phyloP scores from a whole-genome alignment of 2,329 filamentous ascomycete genomes.

The Tolypocladium paradoxum region DNA sequence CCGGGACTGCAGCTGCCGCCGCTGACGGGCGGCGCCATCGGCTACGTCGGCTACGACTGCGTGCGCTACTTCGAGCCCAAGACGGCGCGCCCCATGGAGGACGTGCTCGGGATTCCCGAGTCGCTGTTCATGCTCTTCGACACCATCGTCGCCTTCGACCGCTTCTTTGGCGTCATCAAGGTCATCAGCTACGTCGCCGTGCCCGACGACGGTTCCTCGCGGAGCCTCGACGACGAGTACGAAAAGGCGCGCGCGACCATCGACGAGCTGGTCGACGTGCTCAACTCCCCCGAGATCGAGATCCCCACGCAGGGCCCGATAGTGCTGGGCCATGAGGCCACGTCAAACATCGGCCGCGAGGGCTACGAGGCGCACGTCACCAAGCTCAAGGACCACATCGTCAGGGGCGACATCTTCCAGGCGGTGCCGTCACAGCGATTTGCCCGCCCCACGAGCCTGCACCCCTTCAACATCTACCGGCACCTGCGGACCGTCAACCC shows the following conservation, averaged over 20 bases:
- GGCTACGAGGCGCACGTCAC: slow-evolving; percentile 91
- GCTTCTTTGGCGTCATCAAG: slow-evolving; percentile 87
- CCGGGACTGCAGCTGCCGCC: slow-evolving; percentile 76
- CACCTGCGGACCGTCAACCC: slow-evolving; percentile 96
- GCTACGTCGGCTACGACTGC: slow-evolving; percentile 96
- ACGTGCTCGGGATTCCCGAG: slow-evolving; percentile 82
- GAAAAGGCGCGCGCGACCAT: slow-evolving; percentile 54
- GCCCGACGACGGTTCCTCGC: slow-evolving; percentile 34
- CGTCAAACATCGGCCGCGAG: slow-evolving; percentile 77
- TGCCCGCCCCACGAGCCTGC: slow-evolving; percentile 75
- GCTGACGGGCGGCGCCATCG: slow-evolving; percentile 84
- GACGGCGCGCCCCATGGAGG: slow-evolving; percentile 80
- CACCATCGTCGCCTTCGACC: slow-evolving; percentile 87
- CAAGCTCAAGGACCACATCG: slow-evolving; percentile 80
- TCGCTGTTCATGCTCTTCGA: slow-evolving; percentile 96
- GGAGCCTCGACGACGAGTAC: slow-evolving; percentile 51
- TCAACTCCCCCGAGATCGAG: slow-evolving; percentile 65
- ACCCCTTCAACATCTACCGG: slow-evolving; percentile 97
- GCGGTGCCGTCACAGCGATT: slow-evolving; percentile 92
- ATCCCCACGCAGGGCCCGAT: slow-evolving; percentile 69
- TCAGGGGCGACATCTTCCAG: slow-evolving; percentile 90
- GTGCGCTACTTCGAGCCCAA: slow-evolving; percentile 96
- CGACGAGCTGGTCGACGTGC: slow-evolving; percentile 54
- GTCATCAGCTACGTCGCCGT: slow-evolving; percentile 84
- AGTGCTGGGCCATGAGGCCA: slow-evolving; percentile 63